Evolutionary conservation across 176 grass and related monocot species (phyloP), one percentile per base, ranked within the genome.

Genomic region (Bothriochloa decipiens): DNA sequence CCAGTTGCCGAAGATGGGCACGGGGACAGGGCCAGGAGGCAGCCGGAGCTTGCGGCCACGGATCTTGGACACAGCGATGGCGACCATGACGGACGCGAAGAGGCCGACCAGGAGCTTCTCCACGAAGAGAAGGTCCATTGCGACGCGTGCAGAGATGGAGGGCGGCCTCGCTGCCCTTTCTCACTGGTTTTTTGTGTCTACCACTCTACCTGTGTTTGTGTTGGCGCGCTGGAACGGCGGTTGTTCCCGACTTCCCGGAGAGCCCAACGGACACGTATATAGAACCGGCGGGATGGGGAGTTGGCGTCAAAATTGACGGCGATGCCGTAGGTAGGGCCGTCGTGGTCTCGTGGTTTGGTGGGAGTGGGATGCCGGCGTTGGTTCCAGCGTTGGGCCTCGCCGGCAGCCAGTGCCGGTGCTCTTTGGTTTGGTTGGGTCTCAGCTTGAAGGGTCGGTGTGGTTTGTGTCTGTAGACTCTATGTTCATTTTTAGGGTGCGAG

Each of bases 1-100:
- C 95, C 92, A 97, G 78, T 97, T 97, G 53, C 92, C 92, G 70
- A 97, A 94, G 74, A 97, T 79, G 26, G 95, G 92, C 18, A 94
- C 86, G 2, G 92, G 86, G 26, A 94, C 5, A 23, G 95, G 92
- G 7, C 95, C 92, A 0, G 92, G 95, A 0, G 95, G 95, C 28
- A 97, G 92, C 2, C 86, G 67, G 26, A 97, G 81, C 52, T 82
- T 85, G 26, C 81, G 87, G 29, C 95, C 86, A 5, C 90, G 90
- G 50, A 97, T 12, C 90, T 91, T 97, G 37, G 95, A 94, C 50
- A 97, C 69, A n/a, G 78, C 52, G 83, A 92, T 81, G 41, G 94
- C 92, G 1, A 94, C 67, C 55, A 82, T 49, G 14, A 88, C 85
- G 67, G 94, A 74, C 12, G 88, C 92, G n/a, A 97, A 89, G 58